phyloP scores from a whole-genome alignment of 1,139 yeast genomes.

The Geotrichum histeridarum region DNA sequence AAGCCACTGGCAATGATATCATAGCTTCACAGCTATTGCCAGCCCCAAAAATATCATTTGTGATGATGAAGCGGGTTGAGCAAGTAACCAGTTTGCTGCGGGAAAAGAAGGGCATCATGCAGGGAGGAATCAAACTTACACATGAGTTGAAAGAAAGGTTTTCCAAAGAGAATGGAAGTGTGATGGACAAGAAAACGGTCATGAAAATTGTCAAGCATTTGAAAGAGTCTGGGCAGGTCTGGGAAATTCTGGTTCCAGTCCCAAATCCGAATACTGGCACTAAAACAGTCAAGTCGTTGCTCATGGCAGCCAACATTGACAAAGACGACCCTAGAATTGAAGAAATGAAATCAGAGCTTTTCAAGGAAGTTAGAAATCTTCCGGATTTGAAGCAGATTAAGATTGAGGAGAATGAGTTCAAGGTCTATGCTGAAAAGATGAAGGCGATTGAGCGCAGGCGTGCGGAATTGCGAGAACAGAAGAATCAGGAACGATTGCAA shows the following conservation, averaged over 20 bases:
- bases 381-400: background rate
- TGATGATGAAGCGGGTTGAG: constrained; percentile 30
- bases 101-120: constrained; percentile 36
- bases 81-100: constrained; percentile 33
- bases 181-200: constrained; percentile 37
- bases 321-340: constrained; percentile 21
- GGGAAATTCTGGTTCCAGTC: constrained; percentile 23
- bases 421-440: constrained; percentile 11
- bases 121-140: constrained; percentile 30
- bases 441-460: constrained; percentile 6
- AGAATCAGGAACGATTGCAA: constrained; percentile 1
- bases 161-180: constrained; percentile 25
- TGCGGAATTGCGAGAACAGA: background rate
- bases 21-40: background rate
- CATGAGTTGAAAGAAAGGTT: constrained; percentile 27
- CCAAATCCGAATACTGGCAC: constrained; percentile 22
- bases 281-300: constrained; percentile 22
- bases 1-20: background rate
- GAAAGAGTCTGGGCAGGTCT: constrained; percentile 27
- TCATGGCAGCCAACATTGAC: constrained; percentile 23
- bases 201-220: constrained; percentile 29
- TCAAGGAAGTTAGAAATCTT: constrained; percentile 2
- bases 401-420: constrained; percentile 13
- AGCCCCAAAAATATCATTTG: constrained; percentile 7
- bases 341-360: constrained; percentile 7